Conservation (phyloP, 192 early-diverging fungal species). For the Backusella sp. region DNA sequence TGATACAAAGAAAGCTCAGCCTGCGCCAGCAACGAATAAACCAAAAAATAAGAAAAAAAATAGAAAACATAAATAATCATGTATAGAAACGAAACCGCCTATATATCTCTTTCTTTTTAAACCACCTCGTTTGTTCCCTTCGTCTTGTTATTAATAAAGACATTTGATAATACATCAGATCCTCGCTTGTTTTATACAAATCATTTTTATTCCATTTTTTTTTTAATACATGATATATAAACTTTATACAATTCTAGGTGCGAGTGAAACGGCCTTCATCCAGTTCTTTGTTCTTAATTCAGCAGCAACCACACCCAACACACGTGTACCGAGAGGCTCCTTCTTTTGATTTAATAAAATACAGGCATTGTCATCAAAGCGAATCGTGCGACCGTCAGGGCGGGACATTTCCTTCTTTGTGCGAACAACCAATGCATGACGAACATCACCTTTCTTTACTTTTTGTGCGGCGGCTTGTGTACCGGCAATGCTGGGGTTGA, state of each 20-base stretch:
- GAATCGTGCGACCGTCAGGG: constrained; percentile 87
- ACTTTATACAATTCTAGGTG: constrained; percentile 81
- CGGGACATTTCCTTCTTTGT: constrained; percentile 86
- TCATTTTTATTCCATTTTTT: not conserved
- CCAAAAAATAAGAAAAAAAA: constrained; percentile 1
- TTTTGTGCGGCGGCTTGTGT: constrained; percentile 61
- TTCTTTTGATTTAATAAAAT: constrained; percentile 92
- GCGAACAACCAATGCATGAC: constrained; percentile 86
- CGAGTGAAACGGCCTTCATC: constrained; percentile 93
- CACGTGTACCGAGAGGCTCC: constrained; percentile 92
- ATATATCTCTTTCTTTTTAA: too few relatives aligned
- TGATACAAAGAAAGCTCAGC: not conserved
- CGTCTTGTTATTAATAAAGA: too few relatives aligned
- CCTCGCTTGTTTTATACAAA: not conserved
- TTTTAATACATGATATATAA: not conserved
- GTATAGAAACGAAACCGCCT: not conserved
- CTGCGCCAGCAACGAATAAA: not conserved
- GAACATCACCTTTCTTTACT: constrained; percentile 93
- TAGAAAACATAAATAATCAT: not conserved
- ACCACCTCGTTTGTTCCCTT: too few relatives aligned
- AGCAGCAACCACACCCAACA: constrained; percentile 85
- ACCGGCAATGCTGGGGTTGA: constrained; percentile 52
- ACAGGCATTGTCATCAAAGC: constrained; percentile 97
- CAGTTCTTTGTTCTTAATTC: constrained; percentile 93
- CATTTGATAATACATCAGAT: not conserved